Percentiles rank a stretch among this genome's conserved stretches.
phyloP scores from a whole-genome alignment of 495 filamentous ascomycete species.

The Annulohypoxylon maeteangense region DNA sequence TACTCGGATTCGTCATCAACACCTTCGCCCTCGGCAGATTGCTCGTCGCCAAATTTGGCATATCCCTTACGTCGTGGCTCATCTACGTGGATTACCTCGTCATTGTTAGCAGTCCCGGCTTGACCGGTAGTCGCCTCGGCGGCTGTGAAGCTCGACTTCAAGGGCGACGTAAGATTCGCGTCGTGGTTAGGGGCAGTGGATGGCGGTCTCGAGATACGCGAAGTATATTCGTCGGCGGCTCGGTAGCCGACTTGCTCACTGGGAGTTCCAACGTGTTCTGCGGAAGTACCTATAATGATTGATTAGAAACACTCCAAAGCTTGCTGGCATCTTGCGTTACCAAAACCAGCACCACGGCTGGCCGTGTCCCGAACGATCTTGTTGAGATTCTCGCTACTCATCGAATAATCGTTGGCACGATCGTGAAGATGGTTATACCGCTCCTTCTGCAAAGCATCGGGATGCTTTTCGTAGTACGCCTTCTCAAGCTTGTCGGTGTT shows the following conservation, averaged over 20 bases:
- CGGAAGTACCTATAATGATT: slow-evolving; percentile 53
- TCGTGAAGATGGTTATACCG: slow-evolving; percentile 62
- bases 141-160: slow-evolving; percentile 36
- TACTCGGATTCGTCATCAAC: slow-evolving; percentile 67
- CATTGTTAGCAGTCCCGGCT: slow-evolving; percentile 47
- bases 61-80: slow-evolving; percentile 74
- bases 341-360: slow-evolving; percentile 71
- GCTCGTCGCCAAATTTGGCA: slow-evolving; percentile 53
- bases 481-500: slow-evolving; percentile 81
- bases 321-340: slow-evolving; percentile 59
- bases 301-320: slow-evolving; percentile 52
- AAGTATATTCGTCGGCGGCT: slow-evolving; percentile 80
- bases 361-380: slow-evolving; percentile 83
- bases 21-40: slow-evolving; percentile 59
- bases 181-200: slow-evolving; percentile 52
- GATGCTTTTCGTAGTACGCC: slow-evolving; percentile 90
- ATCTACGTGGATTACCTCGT: slow-evolving; percentile 79
- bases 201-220: slow-evolving; percentile 70
- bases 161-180: slow-evolving; percentile 32
- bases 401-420: slow-evolving; percentile 79
- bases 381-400: slow-evolving; percentile 92
- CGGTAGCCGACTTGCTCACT: slow-evolving; percentile 84
- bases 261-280: slow-evolving; percentile 69
- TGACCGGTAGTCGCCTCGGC: slow-evolving; percentile 36
- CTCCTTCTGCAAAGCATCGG: slow-evolving; percentile 80